Evolutionary conservation across 495 filamentous ascomycete genomes (phyloP), one percentile per base, ranked within the genome.

Genomic region (Daldinia concentrica): DNA sequence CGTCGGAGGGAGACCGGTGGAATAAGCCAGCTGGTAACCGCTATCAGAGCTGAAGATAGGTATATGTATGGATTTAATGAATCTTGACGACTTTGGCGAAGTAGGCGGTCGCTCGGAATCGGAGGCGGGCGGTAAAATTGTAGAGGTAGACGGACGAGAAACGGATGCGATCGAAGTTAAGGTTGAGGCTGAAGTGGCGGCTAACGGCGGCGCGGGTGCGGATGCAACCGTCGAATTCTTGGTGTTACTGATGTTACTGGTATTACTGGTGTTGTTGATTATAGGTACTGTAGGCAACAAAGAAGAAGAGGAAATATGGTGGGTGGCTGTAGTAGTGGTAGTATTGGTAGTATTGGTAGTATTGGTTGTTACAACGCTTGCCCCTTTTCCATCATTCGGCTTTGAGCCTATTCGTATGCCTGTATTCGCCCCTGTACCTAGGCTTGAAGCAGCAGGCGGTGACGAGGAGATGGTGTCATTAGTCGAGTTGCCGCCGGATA

Each of bases 61-160:
- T 56, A 69, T 59, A 56, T 71, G 61, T 48, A 74, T 62, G 32
- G 67, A 74, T 67, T 58, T 66, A 30, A 74, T 71, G 43, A 71
- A 71, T 69, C 57, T 67, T 17, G 56, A 64, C 0, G 72, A 71
- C 34, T 62, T 74, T 64, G 72, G 64, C 17, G 72, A 74, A 45
- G 59, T 26, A 39, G 43, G 29, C n/a, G 27, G 64, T 37, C 29
- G 61, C 26, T 68, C 57, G 50, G 61, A 48, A 14, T 61, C 64
- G 45, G 59, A 61, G 15, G 34, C 14, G 41, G 58, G 22, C 34
- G 34, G 34, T 41, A 29, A n/a, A 11, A 61, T 30, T 15, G 66
- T 36, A 52, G 59, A 64, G 11, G 48, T 36, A 41, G 66, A 73
- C 37, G 66, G 26, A 50, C 24, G 32, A 36, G 58, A 60, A 14